Conservation (phyloP, 2,329 filamentous ascomycete species). For the Macrophomina phaseolina region DNA sequence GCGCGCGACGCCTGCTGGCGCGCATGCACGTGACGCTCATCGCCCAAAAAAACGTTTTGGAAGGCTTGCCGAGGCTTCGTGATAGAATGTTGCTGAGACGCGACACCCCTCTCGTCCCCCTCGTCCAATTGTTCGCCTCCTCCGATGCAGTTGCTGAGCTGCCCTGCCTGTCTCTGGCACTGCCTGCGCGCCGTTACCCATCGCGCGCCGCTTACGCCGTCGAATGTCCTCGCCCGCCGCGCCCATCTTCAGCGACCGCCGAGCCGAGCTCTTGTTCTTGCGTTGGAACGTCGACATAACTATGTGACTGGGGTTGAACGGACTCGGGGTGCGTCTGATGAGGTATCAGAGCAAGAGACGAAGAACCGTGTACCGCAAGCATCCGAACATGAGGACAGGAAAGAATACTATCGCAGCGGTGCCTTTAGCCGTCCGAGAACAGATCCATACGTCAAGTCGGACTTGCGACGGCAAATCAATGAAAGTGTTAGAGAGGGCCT, state of each 20-base stretch:
- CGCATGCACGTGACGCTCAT: constrained; percentile 9
- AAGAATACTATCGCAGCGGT: neutral
- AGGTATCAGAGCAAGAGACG: neutral
- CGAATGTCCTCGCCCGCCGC: constrained; percentile 28
- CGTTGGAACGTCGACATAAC: constrained; percentile 15
- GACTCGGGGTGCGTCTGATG: neutral
- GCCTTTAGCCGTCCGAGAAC: neutral
- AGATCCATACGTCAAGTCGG: neutral
- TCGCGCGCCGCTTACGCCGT: constrained; percentile 33
- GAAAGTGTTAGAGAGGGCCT: neutral
- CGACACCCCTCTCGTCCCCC: neutral
- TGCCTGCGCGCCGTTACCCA: constrained; percentile 48
- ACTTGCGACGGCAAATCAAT: neutral
- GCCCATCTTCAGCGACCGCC: constrained; percentile 6
- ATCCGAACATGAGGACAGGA: neutral
- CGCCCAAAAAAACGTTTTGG: constrained; percentile 2
- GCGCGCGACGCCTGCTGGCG: neutral
- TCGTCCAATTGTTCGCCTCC: neutral
- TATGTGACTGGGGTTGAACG: constrained; percentile 5
- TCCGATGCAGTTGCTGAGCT: constrained; percentile 45
- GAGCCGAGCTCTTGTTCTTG: constrained; percentile 18
- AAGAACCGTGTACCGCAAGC: neutral
- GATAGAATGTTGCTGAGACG: neutral
- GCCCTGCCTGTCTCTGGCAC: constrained; percentile 51
- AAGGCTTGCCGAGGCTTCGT: neutral